A percentile compares a stretch with the other conserved stretches of the same genome.
phyloP scores from a whole-genome alignment of 495 filamentous ascomycete species.

The Patellaria atrata region DNA sequence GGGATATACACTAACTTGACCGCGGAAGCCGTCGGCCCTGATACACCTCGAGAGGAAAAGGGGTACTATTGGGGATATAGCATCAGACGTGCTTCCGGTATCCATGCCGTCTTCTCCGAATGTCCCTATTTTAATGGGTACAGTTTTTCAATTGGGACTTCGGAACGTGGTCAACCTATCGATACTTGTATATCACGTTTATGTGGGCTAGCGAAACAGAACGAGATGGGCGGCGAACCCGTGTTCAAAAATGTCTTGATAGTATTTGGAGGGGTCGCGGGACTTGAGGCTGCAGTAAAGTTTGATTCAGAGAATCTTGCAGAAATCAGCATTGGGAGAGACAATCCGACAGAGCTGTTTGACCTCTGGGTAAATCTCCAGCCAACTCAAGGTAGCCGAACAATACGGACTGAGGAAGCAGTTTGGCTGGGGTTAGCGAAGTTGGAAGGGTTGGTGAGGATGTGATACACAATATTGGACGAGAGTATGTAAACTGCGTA shows the following conservation, averaged over 20 bases:
- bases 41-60: slow-evolving; percentile 44
- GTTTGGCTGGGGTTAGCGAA: slow-evolving; percentile 53
- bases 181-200: background rate
- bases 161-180: slow-evolving; percentile 43
- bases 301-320: slow-evolving; percentile 47
- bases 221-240: too few species aligned
- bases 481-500: too few species aligned
- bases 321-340: slow-evolving; percentile 38
- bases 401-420: slow-evolving; percentile 66
- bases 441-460: slow-evolving; percentile 36
- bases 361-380: slow-evolving; percentile 65
- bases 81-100: slow-evolving; percentile 40
- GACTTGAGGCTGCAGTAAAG: slow-evolving; percentile 53
- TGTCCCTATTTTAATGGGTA: slow-evolving; percentile 25
- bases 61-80: slow-evolving; percentile 71
- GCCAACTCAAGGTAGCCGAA: slow-evolving; percentile 60
- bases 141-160: slow-evolving; percentile 56
- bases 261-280: slow-evolving; percentile 58
- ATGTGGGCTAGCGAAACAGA: slow-evolving; percentile 11
- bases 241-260: slow-evolving; percentile 54
- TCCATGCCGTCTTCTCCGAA: slow-evolving; percentile 51
- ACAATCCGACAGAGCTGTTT: slow-evolving; percentile 48
- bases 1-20: slow-evolving; percentile 7
- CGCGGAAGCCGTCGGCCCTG: slow-evolving; percentile 43
- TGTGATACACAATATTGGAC: too few species aligned